Percentiles rank a stretch among this genome's conserved stretches.
Evolutionary conservation across 2,329 filamentous ascomycete genomes (phyloP).

Genomic region (Sclerotinia nivalis): DNA sequence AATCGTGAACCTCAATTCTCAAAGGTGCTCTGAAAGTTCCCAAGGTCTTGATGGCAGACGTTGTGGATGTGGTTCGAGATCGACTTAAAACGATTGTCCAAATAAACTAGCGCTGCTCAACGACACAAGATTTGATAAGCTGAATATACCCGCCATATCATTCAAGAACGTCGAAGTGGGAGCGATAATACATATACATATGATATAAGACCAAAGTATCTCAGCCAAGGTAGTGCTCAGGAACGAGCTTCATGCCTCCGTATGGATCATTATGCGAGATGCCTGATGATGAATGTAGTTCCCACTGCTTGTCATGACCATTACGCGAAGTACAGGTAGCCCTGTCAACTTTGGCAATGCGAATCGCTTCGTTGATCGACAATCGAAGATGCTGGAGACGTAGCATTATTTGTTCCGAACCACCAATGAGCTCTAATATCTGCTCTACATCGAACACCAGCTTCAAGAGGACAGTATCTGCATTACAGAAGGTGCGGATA

Average conservation of each 20-base stretch:
- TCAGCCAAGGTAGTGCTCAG: conserved; percentile 28
- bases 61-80: background rate
- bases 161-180: background rate
- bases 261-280: conserved; percentile 28
- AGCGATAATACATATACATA: background rate
- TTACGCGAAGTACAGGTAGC: conserved; percentile 22
- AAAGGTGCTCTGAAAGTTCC: background rate
- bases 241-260: conserved; percentile 34
- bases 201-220: background rate
- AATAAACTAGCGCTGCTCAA: background rate
- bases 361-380: conserved; percentile 35
- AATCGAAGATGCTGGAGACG: conserved; percentile 37
- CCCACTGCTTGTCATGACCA: conserved; percentile 26
- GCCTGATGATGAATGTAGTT: conserved; percentile 22
- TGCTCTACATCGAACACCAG: conserved; percentile 51
- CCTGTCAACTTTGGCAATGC: conserved; percentile 18
- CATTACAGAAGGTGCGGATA: conserved; percentile 51
- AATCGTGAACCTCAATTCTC: background rate
- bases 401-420: conserved; percentile 33
- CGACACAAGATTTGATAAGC: background rate
- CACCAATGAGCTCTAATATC: conserved; percentile 51
- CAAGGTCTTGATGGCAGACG: background rate
- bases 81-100: background rate
- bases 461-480: conserved; percentile 51
- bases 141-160: background rate